phyloP scores from a whole-genome alignment of 805 yeast genomes.

The Naumovozyma baii region DNA sequence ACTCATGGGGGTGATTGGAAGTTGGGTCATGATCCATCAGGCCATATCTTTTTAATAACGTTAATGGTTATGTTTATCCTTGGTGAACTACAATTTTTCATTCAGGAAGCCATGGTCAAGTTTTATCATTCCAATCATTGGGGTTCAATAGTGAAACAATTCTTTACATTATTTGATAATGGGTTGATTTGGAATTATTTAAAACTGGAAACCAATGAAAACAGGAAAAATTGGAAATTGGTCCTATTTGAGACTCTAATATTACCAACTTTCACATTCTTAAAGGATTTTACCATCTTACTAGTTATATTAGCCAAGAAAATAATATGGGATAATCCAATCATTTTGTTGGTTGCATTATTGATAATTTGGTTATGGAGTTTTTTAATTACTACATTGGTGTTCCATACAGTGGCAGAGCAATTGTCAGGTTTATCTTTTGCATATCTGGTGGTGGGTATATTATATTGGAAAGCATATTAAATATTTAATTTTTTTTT shows the following conservation, averaged over 20 bases:
- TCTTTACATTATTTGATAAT: conserved; percentile 7
- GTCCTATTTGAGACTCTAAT: conserved; percentile 5
- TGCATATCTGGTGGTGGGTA: conserved; percentile 34
- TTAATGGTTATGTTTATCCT: conserved; percentile 40
- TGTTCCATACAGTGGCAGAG: conserved; percentile 75
- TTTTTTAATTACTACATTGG: conserved; percentile 72
- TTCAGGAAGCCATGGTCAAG: not conserved
- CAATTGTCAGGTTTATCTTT: conserved; percentile 61
- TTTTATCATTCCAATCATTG: not conserved
- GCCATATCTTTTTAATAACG: conserved; percentile 71
- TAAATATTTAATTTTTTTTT: no score
- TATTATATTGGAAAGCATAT: not conserved
- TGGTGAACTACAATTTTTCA: conserved; percentile 40
- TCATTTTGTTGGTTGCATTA: conserved; percentile 27
- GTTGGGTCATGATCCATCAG: conserved; percentile 95
- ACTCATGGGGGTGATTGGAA: conserved; percentile 54
- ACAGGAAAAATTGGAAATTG: conserved; percentile 1
- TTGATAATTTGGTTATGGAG: conserved; percentile 70
- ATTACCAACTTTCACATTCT: conserved; percentile 7
- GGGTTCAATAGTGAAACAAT: not conserved
- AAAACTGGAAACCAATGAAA: conserved; percentile 4
- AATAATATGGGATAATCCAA: conserved; percentile 21
- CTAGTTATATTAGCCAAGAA: conserved; percentile 2
- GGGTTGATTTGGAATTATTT: conserved; percentile 9
- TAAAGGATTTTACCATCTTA: conserved; percentile 3